These are phyloP conservation scores for Collariella sp. DNA, from an alignment of 495 filamentous ascomycete species.

Conservation along the genomic window DNA sequence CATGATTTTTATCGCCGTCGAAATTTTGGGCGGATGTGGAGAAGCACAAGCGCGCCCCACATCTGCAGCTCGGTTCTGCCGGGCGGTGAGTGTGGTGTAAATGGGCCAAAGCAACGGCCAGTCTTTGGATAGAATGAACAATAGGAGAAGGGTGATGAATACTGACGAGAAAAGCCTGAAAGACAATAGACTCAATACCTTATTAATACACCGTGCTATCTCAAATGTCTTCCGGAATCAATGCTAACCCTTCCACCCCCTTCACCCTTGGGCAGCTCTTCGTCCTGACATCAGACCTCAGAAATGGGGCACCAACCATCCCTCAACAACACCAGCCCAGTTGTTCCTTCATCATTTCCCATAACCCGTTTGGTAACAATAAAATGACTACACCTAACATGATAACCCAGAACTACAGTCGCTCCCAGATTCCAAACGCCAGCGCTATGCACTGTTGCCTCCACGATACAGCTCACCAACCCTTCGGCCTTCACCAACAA, in stretches of 20 bases:
- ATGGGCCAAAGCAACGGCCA: too few species aligned
- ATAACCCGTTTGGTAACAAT: background rate
- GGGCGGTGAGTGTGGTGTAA: constrained; percentile 30
- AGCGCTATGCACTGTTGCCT: constrained; percentile 3
- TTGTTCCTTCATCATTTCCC: background rate
- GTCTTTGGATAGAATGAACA: too few species aligned
- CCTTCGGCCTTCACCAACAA: background rate
- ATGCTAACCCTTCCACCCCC: too few species aligned
- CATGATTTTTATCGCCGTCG: constrained; percentile 30
- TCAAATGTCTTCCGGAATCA: too few species aligned
- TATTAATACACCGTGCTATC: too few species aligned
- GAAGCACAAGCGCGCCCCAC: constrained; percentile 1
- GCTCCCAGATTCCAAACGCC: constrained; percentile 16
- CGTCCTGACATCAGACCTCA: too few species aligned
- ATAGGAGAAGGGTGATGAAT: too few species aligned
- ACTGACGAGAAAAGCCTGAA: too few species aligned
- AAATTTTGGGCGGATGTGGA: constrained; percentile 30
- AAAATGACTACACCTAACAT: background rate
- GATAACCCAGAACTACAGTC: background rate
- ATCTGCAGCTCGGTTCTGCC: constrained; percentile 20
- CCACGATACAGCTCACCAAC: background rate
- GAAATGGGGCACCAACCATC: background rate
- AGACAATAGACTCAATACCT: too few species aligned
- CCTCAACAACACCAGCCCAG: background rate
- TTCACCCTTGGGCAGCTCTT: too few species aligned